phyloP scores from a whole-genome alignment of 2,329 filamentous ascomycete genomes.

The Chalaropsis thielavioides region DNA sequence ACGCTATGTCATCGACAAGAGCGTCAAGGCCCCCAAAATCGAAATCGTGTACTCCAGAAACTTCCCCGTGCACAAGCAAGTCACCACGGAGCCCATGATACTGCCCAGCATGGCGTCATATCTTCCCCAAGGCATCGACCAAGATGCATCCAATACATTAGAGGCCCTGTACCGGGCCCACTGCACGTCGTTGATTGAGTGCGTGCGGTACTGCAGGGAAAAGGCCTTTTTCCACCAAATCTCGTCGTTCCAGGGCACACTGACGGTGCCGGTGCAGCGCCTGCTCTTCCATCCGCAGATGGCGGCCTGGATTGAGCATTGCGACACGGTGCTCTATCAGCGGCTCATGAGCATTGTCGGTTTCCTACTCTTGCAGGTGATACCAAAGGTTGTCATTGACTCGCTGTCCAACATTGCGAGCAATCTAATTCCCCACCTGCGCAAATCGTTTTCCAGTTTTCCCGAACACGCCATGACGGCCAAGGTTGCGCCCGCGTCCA shows the following conservation, averaged over 20 bases:
- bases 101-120: slow-evolving; percentile 80
- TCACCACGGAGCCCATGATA: slow-evolving; percentile 53
- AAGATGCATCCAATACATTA: slow-evolving; percentile 72
- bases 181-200: slow-evolving; percentile 88
- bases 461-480: slow-evolving; percentile 75
- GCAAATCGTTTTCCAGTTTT: slow-evolving; percentile 70
- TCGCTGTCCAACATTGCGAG: slow-evolving; percentile 78
- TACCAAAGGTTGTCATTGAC: slow-evolving; percentile 74
- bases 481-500: slow-evolving; percentile 72
- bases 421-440: slow-evolving; percentile 65
- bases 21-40: slow-evolving; percentile 42
- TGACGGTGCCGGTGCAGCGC: slow-evolving; percentile 94
- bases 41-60: slow-evolving; percentile 46
- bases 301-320: slow-evolving; percentile 87
- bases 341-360: slow-evolving; percentile 90
- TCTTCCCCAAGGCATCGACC: slow-evolving; percentile 66
- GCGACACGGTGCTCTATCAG: slow-evolving; percentile 90
- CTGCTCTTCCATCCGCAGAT: slow-evolving; percentile 68
- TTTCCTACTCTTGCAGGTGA: slow-evolving; percentile 77
- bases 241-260: slow-evolving; percentile 85
- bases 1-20: slow-evolving; percentile 31
- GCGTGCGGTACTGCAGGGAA: slow-evolving; percentile 89
- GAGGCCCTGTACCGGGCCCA: slow-evolving; percentile 83
- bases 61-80: slow-evolving; percentile 26
- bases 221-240: slow-evolving; percentile 94